Base-by-base conservation (phyloP, 352 stramenopile genomes). In the Phytopythium litorale region DNA sequence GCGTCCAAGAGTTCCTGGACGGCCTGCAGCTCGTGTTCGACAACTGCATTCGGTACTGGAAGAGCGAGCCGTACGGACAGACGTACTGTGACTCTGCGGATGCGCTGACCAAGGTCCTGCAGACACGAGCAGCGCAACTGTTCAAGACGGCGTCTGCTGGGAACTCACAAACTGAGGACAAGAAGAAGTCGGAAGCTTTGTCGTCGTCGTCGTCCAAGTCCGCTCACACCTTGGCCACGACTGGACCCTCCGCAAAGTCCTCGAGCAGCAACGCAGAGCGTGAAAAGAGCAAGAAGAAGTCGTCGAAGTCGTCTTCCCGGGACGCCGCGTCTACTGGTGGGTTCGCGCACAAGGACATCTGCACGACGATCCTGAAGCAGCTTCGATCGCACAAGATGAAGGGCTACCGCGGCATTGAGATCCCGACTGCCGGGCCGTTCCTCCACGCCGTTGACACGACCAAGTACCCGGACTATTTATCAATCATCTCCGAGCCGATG, bases 41-140 rank as follows among this genome's bases (percentile, higher is more conserved):
- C 62, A 95, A 95, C 56, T 95, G 87, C 53, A 79, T 94, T 57
- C 71, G 66, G 13, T 95, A 95, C 65, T 95, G 87, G 87, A 86
- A 79, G 43, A 65, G 64, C 16, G 83, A 92, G 60, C 77, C 83
- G 8, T 77, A 91, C n/a, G 87, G 87, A 3, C 78, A 87, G 43
- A 78, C 83, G 8, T 95, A 95, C 45, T 93, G 83, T 42, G 80
- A 88, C 9, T 92, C 84, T 8, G 87, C 84, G 1, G 84, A 86
- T 51, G 79, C 67, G 38, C 62, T 95, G 48, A 56, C 84, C 19
- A 58, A 65, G 32, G 45, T 91, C 15, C 65, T 95, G 35, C 81
- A 89, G 56, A 65, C 63, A 4, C 79, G 79, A 50, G 72, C 71
- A 2, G 67, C 64, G 55, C 32, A 58, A 8, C 67, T 76, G 3